phyloP scores from a whole-genome alignment of 2,329 filamentous ascomycete genomes.

The Diaporthe sp. region DNA sequence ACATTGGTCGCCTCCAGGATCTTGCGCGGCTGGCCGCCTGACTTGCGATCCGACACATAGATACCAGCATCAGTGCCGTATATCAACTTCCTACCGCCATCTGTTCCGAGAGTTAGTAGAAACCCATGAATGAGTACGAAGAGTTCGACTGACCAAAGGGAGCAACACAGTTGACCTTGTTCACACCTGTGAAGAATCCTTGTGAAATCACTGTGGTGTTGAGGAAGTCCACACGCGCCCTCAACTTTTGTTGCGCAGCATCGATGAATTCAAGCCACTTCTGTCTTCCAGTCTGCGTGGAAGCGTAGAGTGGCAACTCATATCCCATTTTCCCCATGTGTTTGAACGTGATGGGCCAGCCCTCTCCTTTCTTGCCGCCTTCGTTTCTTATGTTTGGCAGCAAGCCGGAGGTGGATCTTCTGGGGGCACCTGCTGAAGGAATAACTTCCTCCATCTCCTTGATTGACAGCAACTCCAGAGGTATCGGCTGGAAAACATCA shows the following conservation, averaged over 20 bases:
- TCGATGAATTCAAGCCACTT: conserved; percentile 99
- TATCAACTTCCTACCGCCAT: conserved; percentile 93
- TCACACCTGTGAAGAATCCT: conserved; percentile 71
- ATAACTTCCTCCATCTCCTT: conserved; percentile 98
- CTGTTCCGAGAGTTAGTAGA: conserved; percentile 55
- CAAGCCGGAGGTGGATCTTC: conserved; percentile 88
- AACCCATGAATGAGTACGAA: background rate
- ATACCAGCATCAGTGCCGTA: conserved; percentile 96
- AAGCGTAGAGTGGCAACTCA: conserved; percentile 88
- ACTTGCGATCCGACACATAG: conserved; percentile 90
- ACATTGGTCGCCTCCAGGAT: conserved; percentile 87
- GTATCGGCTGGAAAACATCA: conserved; percentile 75
- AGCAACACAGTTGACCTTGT: conserved; percentile 93
- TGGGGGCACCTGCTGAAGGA: conserved; percentile 80
- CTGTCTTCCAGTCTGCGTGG: conserved; percentile 85
- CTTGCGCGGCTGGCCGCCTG: conserved; percentile 82
- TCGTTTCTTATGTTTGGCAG: conserved; percentile 66
- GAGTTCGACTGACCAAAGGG: conserved; percentile 76
- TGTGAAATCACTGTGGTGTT: conserved; percentile 73
- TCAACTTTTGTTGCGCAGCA: conserved; percentile 85
- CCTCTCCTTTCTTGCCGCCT: conserved; percentile 74
- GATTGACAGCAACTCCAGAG: conserved; percentile 91
- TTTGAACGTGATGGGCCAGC: conserved; percentile 94
- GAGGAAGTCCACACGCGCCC: conserved; percentile 92
- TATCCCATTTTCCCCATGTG: conserved; percentile 97